Evolutionary conservation across 75 land plant species (phyloP), one percentile per base, ranked within the genome.

Genomic region (Selaginella tamariscina): DNA sequence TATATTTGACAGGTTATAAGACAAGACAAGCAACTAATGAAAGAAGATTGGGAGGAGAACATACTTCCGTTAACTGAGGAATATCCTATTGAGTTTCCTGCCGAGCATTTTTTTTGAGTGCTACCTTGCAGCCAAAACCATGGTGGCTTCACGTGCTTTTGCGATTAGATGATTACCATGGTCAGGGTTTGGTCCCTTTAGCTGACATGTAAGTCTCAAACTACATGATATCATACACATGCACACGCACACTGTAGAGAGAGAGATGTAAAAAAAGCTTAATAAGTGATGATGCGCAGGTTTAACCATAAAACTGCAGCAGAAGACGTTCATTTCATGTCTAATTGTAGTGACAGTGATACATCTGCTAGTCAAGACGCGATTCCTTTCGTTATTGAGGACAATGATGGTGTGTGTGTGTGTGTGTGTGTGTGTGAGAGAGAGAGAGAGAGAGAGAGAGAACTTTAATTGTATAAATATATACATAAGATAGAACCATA

Each of bases 301-400:
- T 91, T 91, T 56, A 91, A 91, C 76, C 97, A 88, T 80, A 91
- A 88, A 72, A 91, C 94, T 8, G 89, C 72, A 64, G 97, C 85
- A 24, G 97, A 91, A 75, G 74, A 91, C 80, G 89, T 91, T 18
- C 97, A 91, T 66, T 81, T 91, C 65, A 82, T 88, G 24, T 66
- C 69, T 0, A 75, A 63, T 18, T 70, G 68, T 31, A 75, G 76
- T 2, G 39, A 69, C 68, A 59, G 39, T 56, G 74, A 74, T 55
- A 67, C 83, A 68, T 39, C n/a, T n/a, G n/a, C n/a, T n/a, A n/a
- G n/a, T n/a, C n/a, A 39, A 5, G 49, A 39, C 49, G 49, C 5
- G 11, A 39, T 5, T 39, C 11, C 11, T 39, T 39, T 39, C 11
- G 15, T 39, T 15, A 39, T 39, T 39, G 49, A 39, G 11, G 49